phyloP scores from a whole-genome alignment of 2,329 filamentous ascomycete genomes.

The Alternaria solani region DNA sequence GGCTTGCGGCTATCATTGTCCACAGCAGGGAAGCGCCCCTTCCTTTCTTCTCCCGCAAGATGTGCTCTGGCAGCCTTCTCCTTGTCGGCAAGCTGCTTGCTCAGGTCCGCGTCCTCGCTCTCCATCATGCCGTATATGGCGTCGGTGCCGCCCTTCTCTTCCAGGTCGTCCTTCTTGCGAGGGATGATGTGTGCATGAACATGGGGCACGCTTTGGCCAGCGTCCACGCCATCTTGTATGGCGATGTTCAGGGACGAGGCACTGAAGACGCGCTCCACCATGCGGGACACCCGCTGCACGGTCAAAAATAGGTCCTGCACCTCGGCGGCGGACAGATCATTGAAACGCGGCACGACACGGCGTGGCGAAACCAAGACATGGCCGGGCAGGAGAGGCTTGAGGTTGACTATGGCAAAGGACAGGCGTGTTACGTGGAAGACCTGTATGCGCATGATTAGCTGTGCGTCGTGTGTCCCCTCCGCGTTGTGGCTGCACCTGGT shows the following conservation, averaged over 20 bases:
- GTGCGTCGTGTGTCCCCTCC: not conserved
- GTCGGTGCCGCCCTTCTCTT: constrained; percentile 68
- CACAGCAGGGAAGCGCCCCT: constrained; percentile 71
- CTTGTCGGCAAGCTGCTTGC: constrained; percentile 70
- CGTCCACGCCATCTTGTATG: constrained; percentile 89
- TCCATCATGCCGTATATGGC: constrained; percentile 85
- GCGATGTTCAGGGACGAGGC: constrained; percentile 89
- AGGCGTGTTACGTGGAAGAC: constrained; percentile 85
- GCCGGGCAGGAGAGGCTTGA: constrained; percentile 91
- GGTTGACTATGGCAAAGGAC: constrained; percentile 90
- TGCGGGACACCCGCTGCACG: constrained; percentile 81
- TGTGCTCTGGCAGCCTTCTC: constrained; percentile 53
- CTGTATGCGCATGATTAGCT: constrained; percentile 54
- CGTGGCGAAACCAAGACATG: constrained; percentile 90
- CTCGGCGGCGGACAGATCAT: constrained; percentile 75
- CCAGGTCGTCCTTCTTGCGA: constrained; percentile 66
- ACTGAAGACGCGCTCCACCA: constrained; percentile 69
- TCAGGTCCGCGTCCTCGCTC: constrained; percentile 83
- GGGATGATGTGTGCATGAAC: constrained; percentile 94
- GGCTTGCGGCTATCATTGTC: constrained; percentile 71
- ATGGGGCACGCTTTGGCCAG: constrained; percentile 93
- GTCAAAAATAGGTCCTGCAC: constrained; percentile 87
- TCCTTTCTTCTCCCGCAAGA: constrained; percentile 39
- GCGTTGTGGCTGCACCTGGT: constrained; percentile 46
- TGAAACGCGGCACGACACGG: constrained; percentile 72